Percentiles rank a stretch among this genome's conserved stretches.
Evolutionary conservation across 352 stramenopile species (phyloP).

Genomic region (Thraustochytrium striatum): DNA sequence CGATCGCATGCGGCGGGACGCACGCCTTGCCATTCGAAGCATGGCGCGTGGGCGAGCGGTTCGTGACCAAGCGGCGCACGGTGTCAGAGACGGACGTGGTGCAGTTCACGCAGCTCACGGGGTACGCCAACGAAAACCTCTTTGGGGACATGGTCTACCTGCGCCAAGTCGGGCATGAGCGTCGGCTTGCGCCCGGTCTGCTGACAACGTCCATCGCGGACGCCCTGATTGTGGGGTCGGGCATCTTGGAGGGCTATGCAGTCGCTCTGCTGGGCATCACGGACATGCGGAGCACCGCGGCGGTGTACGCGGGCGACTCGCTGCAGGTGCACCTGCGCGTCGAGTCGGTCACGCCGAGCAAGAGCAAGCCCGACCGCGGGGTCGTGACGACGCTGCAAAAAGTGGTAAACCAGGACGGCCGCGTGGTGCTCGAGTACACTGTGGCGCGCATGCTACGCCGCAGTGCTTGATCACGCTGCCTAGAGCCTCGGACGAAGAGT

Average conservation of each 20-base stretch:
- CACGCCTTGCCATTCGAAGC: slow-evolving; percentile 40
- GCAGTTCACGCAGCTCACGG: slow-evolving; percentile 28
- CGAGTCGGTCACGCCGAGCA: slow-evolving; percentile 19
- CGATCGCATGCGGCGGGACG: slow-evolving; percentile 33
- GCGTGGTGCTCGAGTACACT: slow-evolving; percentile 42
- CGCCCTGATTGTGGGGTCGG: slow-evolving; percentile 43
- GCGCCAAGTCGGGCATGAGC: neutral
- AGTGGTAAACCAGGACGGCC: slow-evolving; percentile 35
- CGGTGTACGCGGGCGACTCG: slow-evolving; percentile 44
- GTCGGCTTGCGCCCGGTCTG: slow-evolving; percentile 18
- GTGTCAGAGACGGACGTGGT: slow-evolving; percentile 18
- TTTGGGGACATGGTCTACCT: slow-evolving; percentile 47
- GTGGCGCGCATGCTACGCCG: slow-evolving; percentile 31
- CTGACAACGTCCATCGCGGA: slow-evolving; percentile 43
- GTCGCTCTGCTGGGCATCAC: slow-evolving; percentile 35
- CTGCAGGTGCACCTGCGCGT: slow-evolving; percentile 43
- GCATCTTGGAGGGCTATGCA: slow-evolving; percentile 45
- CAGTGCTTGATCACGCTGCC: no score
- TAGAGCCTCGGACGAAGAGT: no score
- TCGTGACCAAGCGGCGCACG: slow-evolving; percentile 37
- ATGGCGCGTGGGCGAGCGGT: slow-evolving; percentile 35
- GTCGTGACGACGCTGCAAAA: slow-evolving; percentile 37
- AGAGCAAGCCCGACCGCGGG: slow-evolving; percentile 44
- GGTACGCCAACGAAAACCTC: slow-evolving; percentile 43
- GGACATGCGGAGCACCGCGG: slow-evolving; percentile 11